These are phyloP conservation scores for Scutellaria minor DNA, from an alignment of 257 asterid species.

Conservation along the genomic window DNA sequence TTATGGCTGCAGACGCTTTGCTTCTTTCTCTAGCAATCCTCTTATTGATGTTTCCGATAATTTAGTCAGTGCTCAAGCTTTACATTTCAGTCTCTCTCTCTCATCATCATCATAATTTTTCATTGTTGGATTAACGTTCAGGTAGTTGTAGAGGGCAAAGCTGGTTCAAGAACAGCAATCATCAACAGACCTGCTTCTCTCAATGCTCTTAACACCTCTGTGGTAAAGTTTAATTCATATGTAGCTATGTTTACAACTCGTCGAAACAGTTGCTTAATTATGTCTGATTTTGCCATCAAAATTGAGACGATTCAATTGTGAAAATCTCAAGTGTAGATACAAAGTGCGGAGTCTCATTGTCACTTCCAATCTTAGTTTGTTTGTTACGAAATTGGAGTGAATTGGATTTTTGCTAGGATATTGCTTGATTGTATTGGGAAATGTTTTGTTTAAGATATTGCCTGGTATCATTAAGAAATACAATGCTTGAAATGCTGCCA, in stretches of 20 bases:
- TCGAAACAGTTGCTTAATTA: constrained; percentile 17
- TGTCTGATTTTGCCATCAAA: background rate
- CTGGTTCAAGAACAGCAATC: constrained; percentile 80
- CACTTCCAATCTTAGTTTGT: constrained; percentile 19
- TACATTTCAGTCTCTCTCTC: background rate
- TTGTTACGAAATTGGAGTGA: background rate
- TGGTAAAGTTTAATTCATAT: constrained; percentile 46
- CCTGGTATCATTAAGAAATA: constrained; percentile 3
- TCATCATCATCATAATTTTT: background rate
- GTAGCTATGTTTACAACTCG: constrained; percentile 9
- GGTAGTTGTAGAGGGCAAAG: constrained; percentile 86
- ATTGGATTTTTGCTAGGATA: background rate
- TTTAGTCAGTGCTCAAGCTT: constrained; percentile 49
- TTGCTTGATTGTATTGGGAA: constrained; percentile 20
- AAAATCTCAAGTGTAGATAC: background rate
- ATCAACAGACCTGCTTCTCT: constrained; percentile 82
- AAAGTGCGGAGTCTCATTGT: constrained; percentile 17
- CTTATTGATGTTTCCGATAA: constrained; percentile 52
- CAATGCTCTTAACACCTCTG: constrained; percentile 75
- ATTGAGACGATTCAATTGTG: background rate
- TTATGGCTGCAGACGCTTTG: constrained; percentile 44
- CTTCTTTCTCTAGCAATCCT: constrained; percentile 49
- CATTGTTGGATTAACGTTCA: constrained; percentile 39
- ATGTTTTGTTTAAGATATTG: background rate
- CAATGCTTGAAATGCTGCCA: constrained; percentile 16